Conservation (phyloP, 352 stramenopile species). For the Globisporangium lucens region DNA sequence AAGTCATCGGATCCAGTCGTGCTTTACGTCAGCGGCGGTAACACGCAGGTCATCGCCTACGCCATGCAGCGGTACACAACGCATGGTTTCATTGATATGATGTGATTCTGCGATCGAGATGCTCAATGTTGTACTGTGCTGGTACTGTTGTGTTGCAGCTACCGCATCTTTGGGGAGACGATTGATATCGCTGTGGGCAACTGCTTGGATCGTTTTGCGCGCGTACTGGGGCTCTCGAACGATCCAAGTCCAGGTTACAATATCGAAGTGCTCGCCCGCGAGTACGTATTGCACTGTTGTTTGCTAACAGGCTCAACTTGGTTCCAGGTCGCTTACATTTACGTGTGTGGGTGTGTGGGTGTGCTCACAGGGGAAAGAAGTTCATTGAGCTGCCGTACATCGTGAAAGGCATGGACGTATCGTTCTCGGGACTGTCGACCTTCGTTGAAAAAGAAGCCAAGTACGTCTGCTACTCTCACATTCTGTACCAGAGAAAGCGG, state of each 20-base stretch:
- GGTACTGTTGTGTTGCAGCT: conserved; percentile 45
- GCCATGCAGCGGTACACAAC: conserved; percentile 71
- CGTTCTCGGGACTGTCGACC: conserved; percentile 97
- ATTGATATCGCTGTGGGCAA: conserved; percentile 99
- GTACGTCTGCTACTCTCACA: conserved; percentile 21
- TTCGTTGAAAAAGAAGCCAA: conserved; percentile 94
- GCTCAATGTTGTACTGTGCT: conserved; percentile 3
- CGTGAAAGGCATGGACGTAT: conserved; percentile 99
- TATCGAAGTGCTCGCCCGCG: conserved; percentile 97
- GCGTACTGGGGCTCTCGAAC: conserved; percentile 96
- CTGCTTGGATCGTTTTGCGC: conserved; percentile 97
- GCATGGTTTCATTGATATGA: neutral
- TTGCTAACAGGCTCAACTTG: neutral
- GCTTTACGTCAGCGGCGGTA: conserved; percentile 98
- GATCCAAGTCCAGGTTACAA: conserved; percentile 99
- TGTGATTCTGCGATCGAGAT: neutral
- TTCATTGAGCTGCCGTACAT: conserved; percentile 98
- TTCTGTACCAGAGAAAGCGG: neutral
- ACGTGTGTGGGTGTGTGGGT: neutral
- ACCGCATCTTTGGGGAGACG: conserved; percentile 99
- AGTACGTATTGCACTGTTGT: conserved; percentile 38
- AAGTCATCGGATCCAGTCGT: conserved; percentile 95
- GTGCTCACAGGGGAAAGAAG: conserved; percentile 55
- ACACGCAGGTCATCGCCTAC: conserved; percentile 96
- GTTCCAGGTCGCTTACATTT: neutral